Evolutionary conservation across 2,329 filamentous ascomycete species (phyloP), one percentile per base, ranked within the genome.

Genomic region (Xylariales sp.): DNA sequence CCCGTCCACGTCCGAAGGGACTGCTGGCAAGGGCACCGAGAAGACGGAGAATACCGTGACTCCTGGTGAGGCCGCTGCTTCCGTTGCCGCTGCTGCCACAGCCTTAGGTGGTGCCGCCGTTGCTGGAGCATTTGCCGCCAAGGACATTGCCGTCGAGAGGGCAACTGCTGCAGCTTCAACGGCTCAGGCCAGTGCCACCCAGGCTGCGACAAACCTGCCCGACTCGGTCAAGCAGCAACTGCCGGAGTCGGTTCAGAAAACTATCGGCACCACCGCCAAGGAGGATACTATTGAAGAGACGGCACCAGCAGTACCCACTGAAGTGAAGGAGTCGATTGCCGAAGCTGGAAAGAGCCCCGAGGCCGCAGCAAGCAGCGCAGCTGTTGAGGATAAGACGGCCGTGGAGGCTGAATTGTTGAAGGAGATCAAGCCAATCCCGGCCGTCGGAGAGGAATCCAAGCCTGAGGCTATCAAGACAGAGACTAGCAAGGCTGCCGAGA

Each of bases 321-420:
- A 76, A 49, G 78, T 82, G 14, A 75, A 76, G 61, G 68, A 78
- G 51, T 79, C 76, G 6, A 74, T 80, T 35, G 57, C 64, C 28
- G 69, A 75, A 54, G 74, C 84, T 16, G 75, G 78, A 41, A 61
- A 73, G 54, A 71, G 69, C 46, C 83, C 86, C 7, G 88, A 93
- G 64, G 87, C 87, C 24, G 78, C 84, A 25, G 75, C 76, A 42
- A 84, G 81, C 61, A 69, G 78, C 2, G 72, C 73, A 42, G 84
- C 82, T 14, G 85, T 93, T 5, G 66, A 76, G 47, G 86, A 90
- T 53, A 93, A 93, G 76, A 79, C 78, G 60, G 73, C 70, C 8
- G 73, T 89, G 4, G 88, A 94, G 68, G 63, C 77, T 19, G 84
- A 95, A 65, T 71, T 94, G 7, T 69, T 89, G 35, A 73, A 78